Evolutionary conservation across 2,329 filamentous ascomycete species (phyloP).

Genomic region (Monilinia fructigena): DNA sequence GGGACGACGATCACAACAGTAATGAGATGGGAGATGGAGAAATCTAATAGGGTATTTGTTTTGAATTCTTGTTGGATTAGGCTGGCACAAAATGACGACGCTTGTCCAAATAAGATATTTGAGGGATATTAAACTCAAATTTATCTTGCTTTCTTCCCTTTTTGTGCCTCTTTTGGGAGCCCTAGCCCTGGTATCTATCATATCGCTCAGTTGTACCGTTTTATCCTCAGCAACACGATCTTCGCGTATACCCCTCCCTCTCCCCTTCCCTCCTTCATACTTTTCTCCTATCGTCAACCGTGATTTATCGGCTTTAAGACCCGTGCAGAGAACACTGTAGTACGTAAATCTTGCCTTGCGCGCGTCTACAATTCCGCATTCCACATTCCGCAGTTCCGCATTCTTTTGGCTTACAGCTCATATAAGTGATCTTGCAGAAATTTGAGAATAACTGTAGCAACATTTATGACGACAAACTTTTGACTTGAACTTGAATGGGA

Average conservation of each 20-base stretch:
- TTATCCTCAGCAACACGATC: neutral
- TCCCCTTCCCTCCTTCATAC: neutral
- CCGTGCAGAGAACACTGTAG: neutral
- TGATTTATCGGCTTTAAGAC: neutral
- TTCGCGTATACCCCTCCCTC: neutral
- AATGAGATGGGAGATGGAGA: conserved; percentile 1
- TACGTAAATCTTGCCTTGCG: no score
- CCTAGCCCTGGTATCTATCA: neutral
- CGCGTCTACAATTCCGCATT: neutral
- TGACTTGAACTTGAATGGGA: neutral
- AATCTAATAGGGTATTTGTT: neutral
- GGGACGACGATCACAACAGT: conserved; percentile 13
- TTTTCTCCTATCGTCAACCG: neutral
- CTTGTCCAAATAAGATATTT: neutral
- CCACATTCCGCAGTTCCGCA: neutral
- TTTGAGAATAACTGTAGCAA: neutral
- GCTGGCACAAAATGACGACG: neutral
- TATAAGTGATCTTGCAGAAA: neutral
- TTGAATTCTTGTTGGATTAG: neutral
- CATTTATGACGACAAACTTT: neutral
- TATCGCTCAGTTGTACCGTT: neutral
- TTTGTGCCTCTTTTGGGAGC: neutral
- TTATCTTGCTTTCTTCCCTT: neutral
- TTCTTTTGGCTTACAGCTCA: neutral
- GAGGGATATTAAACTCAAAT: neutral